Base-by-base conservation (phyloP, 495 filamentous ascomycete species). In the Astrothelium macrocarpum region DNA sequence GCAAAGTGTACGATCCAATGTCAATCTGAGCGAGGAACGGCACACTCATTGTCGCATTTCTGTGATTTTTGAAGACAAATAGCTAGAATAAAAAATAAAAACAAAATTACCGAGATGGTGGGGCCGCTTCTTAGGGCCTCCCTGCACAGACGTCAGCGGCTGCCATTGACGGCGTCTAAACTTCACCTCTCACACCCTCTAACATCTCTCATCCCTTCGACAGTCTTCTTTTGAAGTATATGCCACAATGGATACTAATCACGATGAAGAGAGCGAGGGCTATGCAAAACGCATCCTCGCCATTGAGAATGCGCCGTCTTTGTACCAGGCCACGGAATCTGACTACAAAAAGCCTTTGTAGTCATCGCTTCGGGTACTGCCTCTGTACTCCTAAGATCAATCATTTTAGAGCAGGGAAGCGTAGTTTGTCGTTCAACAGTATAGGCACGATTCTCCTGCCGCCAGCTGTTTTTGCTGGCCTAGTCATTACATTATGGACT, bases 401-500 rank as follows among this genome's bases (percentile, higher is more conserved):
- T 56, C 25, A n/a, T 28, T 9, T 56, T 16, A 16, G 25, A 28
- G 9, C 2, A 56, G 2, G 49, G 49, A 63, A 25, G 42, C 65
- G 67, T 25, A 59, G 26, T 31, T 39, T 70, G 11, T 58, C 64
- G 12, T 62, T 23, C 58, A 60, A 49, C 23, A 53, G 70, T 65
- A 76, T 90, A 23, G 80, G 84, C 1, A 68, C 81, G 7, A 62
- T 82, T 20, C 72, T 90, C 14, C 67, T 87, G 3, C 86, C 87
- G 5, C 90, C 90, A 0, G 70, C 78, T 4, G 77, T 90, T 58
- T 92, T 90, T 68, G 68, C 76, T 9, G 86, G 87, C 10, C 76
- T 95, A 14, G 72, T 89, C 1, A 64, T 90, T 10, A 76, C 79
- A 4, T 78, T 91, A 12, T 92, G 87, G 86, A 79, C 80, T 0